Base-by-base conservation (phyloP, 2,329 filamentous ascomycete genomes). In the Apiospora kogelbergensis region DNA sequence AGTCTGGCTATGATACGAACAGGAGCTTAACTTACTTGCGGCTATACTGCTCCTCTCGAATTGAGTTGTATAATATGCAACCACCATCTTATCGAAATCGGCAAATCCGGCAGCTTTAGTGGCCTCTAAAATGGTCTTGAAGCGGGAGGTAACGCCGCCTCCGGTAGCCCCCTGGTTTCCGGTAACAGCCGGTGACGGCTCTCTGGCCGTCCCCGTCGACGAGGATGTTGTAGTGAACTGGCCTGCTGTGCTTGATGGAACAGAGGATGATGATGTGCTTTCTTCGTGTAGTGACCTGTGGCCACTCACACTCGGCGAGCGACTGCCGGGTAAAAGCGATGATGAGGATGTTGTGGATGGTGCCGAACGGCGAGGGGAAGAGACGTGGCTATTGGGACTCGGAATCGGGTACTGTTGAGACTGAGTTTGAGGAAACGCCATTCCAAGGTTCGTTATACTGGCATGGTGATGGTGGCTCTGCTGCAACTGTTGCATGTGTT, bases 91-190 rank as follows among this genome's bases (percentile, higher is more conserved):
- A 42, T 66, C 64, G 7, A 66, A 66, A 26, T 48, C 44, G 10
- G 22, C 9, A 44, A 66, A 66, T 5, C 64, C 42, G 17, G 64
- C 64, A 3, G 26, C 45, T 22, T 46, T 24, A 22, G 30, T 22
- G n/a, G 42, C 64, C 33, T 66, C 64, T 24, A 66, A 42, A 42
- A 66, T 48, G 24, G 64, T 33, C 3, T 66, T 63, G 40, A 67
- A 67, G 66, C 63, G 63, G 6, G 42, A 20, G 1, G 42, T 45
- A 20, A n/a, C 42, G 5, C 42, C 42, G 17, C 42, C 42, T 20
- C 42, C 42, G 17, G 42, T 7, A 6, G 42, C 15, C 40, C 40
- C 40, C 40, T 42, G 11, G 17, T 13, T 42, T 10, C 10, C 40
- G 40, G 3, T 1, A n/a, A n/a, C n/a, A n/a, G 42, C 17, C 17